Base-by-base conservation (phyloP, 2,329 filamentous ascomycete genomes). In the Fusarium foetens region DNA sequence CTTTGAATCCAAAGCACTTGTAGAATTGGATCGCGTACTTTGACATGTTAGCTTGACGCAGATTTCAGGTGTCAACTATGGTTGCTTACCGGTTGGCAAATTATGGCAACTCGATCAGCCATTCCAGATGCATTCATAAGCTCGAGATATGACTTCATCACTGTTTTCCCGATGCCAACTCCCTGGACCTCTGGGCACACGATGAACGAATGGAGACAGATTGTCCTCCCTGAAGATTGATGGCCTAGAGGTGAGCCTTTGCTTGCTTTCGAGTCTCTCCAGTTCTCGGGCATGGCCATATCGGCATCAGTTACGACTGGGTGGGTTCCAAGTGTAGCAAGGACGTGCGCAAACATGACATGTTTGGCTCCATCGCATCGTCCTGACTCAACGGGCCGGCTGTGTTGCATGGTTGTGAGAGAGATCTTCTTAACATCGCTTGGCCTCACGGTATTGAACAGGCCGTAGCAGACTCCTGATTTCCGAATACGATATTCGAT, bases 151-250 rank as follows among this genome's bases (percentile, higher is more conserved):
- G 91, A 88, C 80, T 89, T 91, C 83, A 97, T 85, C 66, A 97
- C 83, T 25, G 91, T 90, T 70, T 88, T 90, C 21, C 93, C 95
- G 6, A 97, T 84, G 2, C 93, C 92, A 63, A 90, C 89, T 38
- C 89, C 86, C 72, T 96, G 93, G 63, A 94, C 89, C 66, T 91
- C 88, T 2, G 93, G 94, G 60, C 92, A 86, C 10, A 97, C 91
- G 23, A 93, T 93, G 9, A 98, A 86, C 1, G 93, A 95, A 81
- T 98, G 95, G 54, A 97, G 83, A 61, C 90, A 93, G 61, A 97
- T 87, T 0, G 93, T 97, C 46, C 90, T 83, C 42, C 94, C 94
- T 21, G 85, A 84, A 65, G 94, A 89, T 75, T 92, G 89, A 80
- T 97, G 93, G 36, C 94, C 94, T 14, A 90, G 77, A 4, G 80